phyloP scores from a whole-genome alignment of 1,139 yeast species.

The Trichomonascaceae sp. region DNA sequence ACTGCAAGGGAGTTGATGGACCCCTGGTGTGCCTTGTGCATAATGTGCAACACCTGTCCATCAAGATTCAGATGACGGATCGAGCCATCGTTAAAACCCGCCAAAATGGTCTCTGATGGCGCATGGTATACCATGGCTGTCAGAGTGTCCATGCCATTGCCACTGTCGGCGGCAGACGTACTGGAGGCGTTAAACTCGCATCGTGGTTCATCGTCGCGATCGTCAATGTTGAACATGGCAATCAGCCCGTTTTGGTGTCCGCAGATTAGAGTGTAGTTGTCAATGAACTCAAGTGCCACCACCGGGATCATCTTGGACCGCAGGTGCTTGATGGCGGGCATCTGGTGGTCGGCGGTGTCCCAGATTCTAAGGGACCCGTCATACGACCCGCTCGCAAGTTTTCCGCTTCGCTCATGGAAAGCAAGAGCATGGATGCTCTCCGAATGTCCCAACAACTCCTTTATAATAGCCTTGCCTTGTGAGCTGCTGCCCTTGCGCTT shows the following conservation, averaged over 20 bases:
- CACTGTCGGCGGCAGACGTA: background rate
- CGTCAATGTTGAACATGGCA: conserved; percentile 3
- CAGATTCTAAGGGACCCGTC: conserved; percentile 19
- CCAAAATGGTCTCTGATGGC: conserved; percentile 3
- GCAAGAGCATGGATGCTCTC: conserved; percentile 14
- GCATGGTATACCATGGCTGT: background rate
- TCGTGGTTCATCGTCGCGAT: conserved; percentile 4
- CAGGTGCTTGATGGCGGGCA: background rate
- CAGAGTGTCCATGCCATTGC: background rate
- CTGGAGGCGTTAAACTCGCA: conserved; percentile 5
- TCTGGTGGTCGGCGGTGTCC: conserved; percentile 8
- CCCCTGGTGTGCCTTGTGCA: conserved; percentile 16
- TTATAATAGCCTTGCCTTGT: conserved; percentile 3
- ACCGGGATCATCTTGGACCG: background rate
- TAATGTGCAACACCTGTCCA: conserved; percentile 7
- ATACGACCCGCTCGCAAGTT: conserved; percentile 16
- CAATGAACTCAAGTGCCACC: background rate
- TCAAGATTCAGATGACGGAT: conserved; percentile 10
- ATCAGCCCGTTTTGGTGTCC: background rate
- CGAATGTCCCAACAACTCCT: conserved; percentile 11
- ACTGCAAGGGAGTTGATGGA: conserved; percentile 14
- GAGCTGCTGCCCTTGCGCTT: conserved; percentile 4
- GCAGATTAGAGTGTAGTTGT: background rate
- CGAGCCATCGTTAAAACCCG: conserved; percentile 10
- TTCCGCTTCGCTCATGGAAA: conserved; percentile 11